Conservation (phyloP, 1,284 basidiomycete species). For the Rhodotorula sp. region DNA sequence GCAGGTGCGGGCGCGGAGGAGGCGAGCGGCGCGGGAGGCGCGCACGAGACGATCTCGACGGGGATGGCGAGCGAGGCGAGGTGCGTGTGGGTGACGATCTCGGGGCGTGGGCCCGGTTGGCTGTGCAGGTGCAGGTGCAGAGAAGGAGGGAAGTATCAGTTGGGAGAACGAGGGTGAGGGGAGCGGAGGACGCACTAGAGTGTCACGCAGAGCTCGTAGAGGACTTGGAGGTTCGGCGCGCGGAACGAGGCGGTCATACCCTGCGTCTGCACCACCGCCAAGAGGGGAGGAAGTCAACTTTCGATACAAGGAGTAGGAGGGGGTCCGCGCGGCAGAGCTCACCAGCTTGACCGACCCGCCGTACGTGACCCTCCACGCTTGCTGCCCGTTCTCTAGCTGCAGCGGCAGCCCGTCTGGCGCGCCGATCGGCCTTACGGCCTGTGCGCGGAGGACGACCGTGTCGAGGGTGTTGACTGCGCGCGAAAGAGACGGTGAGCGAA, state of each 20-base stretch:
- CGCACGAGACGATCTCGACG: slow-evolving; percentile 24
- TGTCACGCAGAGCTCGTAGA: slow-evolving; percentile 24
- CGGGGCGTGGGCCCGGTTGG: not conserved
- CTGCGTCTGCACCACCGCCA: not conserved
- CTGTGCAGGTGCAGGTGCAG: not conserved
- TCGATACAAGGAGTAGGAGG: no score
- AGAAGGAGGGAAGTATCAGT: not conserved
- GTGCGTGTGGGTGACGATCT: not conserved
- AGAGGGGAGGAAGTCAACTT: no score
- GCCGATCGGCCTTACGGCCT: not conserved
- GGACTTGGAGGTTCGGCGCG: slow-evolving; percentile 34
- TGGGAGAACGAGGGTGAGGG: accelerated
- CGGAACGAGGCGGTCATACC: slow-evolving; percentile 26
- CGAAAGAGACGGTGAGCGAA: not conserved
- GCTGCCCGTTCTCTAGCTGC: not conserved
- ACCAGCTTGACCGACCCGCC: slow-evolving; percentile 12
- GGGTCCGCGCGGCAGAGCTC: no score
- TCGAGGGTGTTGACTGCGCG: slow-evolving; percentile 5
- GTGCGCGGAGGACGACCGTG: not conserved
- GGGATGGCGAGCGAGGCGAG: slow-evolving; percentile 21
- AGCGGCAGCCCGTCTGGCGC: not conserved
- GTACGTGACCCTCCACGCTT: slow-evolving; percentile 3
- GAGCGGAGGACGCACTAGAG: slow-evolving; percentile 17
- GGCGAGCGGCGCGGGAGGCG: not conserved
- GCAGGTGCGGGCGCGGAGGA: no score